Conservation (phyloP, 495 filamentous ascomycete genomes). For the Penicillium soppii region DNA sequence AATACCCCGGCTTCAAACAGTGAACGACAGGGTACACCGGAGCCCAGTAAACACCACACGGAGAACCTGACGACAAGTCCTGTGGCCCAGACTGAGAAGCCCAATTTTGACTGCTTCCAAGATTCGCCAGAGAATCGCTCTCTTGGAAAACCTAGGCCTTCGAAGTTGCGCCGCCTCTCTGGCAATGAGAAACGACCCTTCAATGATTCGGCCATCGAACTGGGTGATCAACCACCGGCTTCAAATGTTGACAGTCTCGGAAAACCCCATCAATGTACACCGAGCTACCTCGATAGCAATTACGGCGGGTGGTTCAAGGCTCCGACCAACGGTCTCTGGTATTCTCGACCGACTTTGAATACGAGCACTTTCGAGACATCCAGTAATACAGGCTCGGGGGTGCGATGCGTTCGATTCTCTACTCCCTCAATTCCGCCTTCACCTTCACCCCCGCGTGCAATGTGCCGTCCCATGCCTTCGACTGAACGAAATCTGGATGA, state of each 20-base stretch:
- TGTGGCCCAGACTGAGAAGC: constrained; percentile 6
- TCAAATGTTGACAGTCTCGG: background rate
- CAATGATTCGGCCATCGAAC: background rate
- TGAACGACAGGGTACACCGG: constrained; percentile 4
- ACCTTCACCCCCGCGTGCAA: background rate
- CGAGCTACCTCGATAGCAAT: too few species aligned
- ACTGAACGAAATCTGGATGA: constrained; percentile 17
- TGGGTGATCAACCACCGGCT: background rate
- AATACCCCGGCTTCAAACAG: constrained; percentile 28
- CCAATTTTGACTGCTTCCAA: constrained; percentile 16
- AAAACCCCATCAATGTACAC: too few species aligned
- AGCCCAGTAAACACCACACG: background rate
- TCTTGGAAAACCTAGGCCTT: background rate
- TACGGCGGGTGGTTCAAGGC: too few species aligned
- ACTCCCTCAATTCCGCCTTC: background rate
- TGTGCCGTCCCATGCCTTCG: constrained; percentile 6
- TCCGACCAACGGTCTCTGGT: too few species aligned
- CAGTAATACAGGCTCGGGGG: background rate
- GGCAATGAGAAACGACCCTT: constrained; percentile 1
- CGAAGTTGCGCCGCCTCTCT: constrained; percentile 5
- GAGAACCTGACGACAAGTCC: constrained; percentile 5
- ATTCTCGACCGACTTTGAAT: too few species aligned
- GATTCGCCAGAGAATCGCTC: constrained; percentile 9
- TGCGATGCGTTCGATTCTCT: constrained; percentile 20
- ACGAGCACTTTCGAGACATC: too few species aligned